These are phyloP conservation scores for Brassica incana DNA, from an alignment of 345 rosid genomes.

Conservation along the genomic window DNA sequence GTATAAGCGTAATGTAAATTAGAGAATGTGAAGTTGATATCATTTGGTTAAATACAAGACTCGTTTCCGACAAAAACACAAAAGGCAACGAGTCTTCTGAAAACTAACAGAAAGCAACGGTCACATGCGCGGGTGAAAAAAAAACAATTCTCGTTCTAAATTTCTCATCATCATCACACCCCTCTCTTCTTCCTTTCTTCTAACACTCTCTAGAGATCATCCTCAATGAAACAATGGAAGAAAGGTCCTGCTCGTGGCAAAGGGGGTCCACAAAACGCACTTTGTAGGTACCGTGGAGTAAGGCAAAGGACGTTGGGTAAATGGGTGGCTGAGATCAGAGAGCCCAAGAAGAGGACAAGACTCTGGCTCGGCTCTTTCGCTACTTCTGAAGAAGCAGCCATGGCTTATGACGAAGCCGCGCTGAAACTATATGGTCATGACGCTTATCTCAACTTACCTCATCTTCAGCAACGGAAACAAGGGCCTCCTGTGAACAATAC, in stretches of 20 bases:
- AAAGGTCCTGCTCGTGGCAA: slow-evolving; percentile 90
- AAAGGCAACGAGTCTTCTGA: background rate
- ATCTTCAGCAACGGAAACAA: slow-evolving; percentile 48
- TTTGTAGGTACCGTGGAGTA: slow-evolving; percentile 82
- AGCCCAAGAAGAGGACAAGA: slow-evolving; percentile 84
- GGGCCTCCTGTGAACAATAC: slow-evolving; percentile 24
- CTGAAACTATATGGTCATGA: slow-evolving; percentile 74
- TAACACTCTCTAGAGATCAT: slow-evolving; percentile 30
- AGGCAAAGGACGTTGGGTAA: slow-evolving; percentile 97
- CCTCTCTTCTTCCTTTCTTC: slow-evolving; percentile 32
- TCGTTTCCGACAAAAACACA: background rate
- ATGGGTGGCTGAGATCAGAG: slow-evolving; percentile 97
- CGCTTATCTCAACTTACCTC: slow-evolving; percentile 87
- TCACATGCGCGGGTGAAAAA: slow-evolving; percentile 49
- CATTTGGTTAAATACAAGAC: background rate
- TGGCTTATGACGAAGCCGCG: slow-evolving; percentile 93
- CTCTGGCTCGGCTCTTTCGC: slow-evolving; percentile 90
- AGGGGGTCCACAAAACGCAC: slow-evolving; percentile 89
- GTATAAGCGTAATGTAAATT: too few relatives aligned
- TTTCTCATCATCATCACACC: slow-evolving; percentile 35
- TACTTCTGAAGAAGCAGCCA: slow-evolving; percentile 91
- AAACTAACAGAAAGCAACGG: slow-evolving; percentile 48
- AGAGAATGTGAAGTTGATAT: too few relatives aligned
- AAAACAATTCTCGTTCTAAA: slow-evolving; percentile 31
- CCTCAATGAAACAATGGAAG: slow-evolving; percentile 79